Evolutionary conservation across 1,284 basidiomycete species (phyloP), one percentile per base, ranked within the genome.

Genomic region (Tylopilus sp.): DNA sequence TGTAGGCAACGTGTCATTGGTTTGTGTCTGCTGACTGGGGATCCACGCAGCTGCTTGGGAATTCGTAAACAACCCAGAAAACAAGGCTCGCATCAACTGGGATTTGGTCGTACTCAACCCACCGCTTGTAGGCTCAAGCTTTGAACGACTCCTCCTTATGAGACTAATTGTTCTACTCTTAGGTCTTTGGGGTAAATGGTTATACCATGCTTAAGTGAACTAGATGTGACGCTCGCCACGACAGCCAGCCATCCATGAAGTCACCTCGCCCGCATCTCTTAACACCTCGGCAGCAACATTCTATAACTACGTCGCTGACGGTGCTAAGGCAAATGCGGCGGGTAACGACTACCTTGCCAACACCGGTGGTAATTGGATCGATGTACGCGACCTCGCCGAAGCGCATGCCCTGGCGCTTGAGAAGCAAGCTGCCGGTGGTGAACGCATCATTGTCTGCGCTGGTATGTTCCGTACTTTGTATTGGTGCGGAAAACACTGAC

Each of bases 71-170:
- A 48, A 17, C 22, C 46, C 51, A 1, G 73, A 81, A 52, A 70
- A 86, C 61, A 81, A 84, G 63, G 60, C 66, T 2, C 65, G 61
- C 31, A 63, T 78, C 11, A 57, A 62, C 0, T 88, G 80, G 77
- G 83, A 86, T 56, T 65, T 85, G 25, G 77, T 75, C 11, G 73
- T 76, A 0, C 71, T 88, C 56, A 78, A 79, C 64, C 85, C 86
- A 66, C 76, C 81, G 56, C 75, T 75, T 65, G 83, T 85, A 37
- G 50, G 74, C 66, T 35, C 26, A 11, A n/a, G 43, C 14, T 20
- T 46, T 43, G 3, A 2, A 28, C 8, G 20, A 19, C 14, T 7
- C 29, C 36, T 33, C 10, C 14, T 17, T 37, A 31, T 32, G 19
- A 48, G 14, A 40, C 33, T 52, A 47, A 53, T n/a, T 17, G 17